phyloP scores from a whole-genome alignment of 2,329 filamentous ascomycete species.

The Aureobasidium pullulans region DNA sequence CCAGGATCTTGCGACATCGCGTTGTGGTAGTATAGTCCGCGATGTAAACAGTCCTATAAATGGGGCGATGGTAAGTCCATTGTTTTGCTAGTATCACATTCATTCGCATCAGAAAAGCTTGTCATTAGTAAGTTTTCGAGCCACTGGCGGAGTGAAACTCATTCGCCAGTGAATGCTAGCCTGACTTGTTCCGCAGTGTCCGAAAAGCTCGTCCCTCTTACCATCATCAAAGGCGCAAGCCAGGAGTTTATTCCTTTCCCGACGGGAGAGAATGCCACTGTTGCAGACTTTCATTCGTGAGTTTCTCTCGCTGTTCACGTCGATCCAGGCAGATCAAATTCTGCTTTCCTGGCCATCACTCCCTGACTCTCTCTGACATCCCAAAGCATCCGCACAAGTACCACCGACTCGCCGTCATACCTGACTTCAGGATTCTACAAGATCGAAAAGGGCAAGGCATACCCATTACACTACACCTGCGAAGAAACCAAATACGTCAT shows the following conservation, averaged over 20 bases:
- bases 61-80: not conserved
- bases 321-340: not conserved
- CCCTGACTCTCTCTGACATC: not conserved
- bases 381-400: conserved; percentile 17
- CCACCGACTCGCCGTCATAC: conserved; percentile 15
- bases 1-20: not conserved
- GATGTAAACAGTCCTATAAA: not conserved
- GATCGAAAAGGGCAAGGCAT: conserved; percentile 16
- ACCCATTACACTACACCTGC: conserved; percentile 16
- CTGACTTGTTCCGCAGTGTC: not conserved
- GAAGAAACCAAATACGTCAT: conserved; percentile 20
- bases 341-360: not conserved
- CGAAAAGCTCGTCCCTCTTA: conserved; percentile 17
- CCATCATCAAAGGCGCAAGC: conserved; percentile 20
- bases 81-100: not conserved
- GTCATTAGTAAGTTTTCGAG: not conserved
- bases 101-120: not conserved
- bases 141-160: too few species aligned
- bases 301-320: not conserved
- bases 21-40: not conserved
- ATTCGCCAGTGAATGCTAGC: too few species aligned
- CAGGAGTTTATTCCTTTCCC: conserved; percentile 18
- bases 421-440: conserved; percentile 20
- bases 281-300: conserved; percentile 19
- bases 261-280: conserved; percentile 16